These are phyloP conservation scores for Sonneratia alba DNA, from an alignment of 345 rosid genomes.

Conservation along the genomic window DNA sequence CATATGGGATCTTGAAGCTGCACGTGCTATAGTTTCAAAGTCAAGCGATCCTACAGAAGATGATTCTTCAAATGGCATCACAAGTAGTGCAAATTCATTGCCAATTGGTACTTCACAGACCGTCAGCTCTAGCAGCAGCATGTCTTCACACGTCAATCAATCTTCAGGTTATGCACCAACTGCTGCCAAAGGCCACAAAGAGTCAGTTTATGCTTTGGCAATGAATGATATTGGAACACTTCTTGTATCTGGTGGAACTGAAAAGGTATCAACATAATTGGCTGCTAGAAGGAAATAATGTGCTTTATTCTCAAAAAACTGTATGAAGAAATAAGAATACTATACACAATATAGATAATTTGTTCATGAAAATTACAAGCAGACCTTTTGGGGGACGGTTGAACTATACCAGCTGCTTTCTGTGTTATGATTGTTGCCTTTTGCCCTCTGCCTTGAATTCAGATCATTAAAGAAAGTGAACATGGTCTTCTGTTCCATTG, in stretches of 20 bases:
- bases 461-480: not conserved
- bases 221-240: constrained; percentile 83
- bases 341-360: not conserved
- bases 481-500: not conserved
- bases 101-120: constrained; percentile 67
- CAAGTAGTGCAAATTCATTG: constrained; percentile 48
- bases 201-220: constrained; percentile 97
- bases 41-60: constrained; percentile 65
- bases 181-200: constrained; percentile 96
- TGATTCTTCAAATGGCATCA: constrained; percentile 59
- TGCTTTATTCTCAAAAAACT: not conserved
- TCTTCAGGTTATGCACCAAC: constrained; percentile 72
- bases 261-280: constrained; percentile 54
- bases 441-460: not conserved
- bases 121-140: constrained; percentile 75
- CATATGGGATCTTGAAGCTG: constrained; percentile 97
- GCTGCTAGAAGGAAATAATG: not conserved
- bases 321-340: not conserved
- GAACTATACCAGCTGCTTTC: not conserved
- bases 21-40: constrained; percentile 60
- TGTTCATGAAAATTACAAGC: not conserved
- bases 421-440: not conserved
- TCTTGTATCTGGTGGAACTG: constrained; percentile 99
- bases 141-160: constrained; percentile 56
- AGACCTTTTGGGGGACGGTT: not conserved